Evolutionary conservation across 2,329 filamentous ascomycete genomes (phyloP).

Genomic region (Fusarium anguioides): DNA sequence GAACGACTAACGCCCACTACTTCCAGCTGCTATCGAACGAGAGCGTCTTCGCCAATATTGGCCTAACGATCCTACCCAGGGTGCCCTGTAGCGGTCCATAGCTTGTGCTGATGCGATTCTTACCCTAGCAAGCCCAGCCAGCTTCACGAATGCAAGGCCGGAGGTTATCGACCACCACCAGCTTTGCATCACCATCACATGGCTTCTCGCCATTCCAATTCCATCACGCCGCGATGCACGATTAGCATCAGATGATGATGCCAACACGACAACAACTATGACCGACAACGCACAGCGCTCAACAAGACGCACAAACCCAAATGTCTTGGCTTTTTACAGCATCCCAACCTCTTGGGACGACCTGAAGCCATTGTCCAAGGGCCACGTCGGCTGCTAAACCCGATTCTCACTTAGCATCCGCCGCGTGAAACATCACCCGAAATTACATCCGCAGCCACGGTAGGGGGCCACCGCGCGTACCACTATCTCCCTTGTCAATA

Average conservation of each 20-base stretch:
- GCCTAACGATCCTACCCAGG: slow-evolving; percentile 12
- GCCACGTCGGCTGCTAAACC: slow-evolving; percentile 46
- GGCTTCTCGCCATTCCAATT: slow-evolving; percentile 27
- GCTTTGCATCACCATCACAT: slow-evolving; percentile 8
- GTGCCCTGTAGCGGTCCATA: slow-evolving; percentile 4
- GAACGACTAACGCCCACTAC: slow-evolving; percentile 3
- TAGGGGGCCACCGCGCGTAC: slow-evolving; percentile 34
- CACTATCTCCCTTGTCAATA: slow-evolving; percentile 23
- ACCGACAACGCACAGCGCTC: slow-evolving; percentile 2
- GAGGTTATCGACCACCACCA: slow-evolving; percentile 9
- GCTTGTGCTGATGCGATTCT: slow-evolving; percentile 3
- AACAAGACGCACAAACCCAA: background rate
- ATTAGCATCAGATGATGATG: slow-evolving; percentile 30
- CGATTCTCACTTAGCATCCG: slow-evolving; percentile 33
- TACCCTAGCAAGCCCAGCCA: slow-evolving; percentile 21
- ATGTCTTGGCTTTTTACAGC: slow-evolving; percentile 32
- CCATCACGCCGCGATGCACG: slow-evolving; percentile 28
- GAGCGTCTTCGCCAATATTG: background rate
- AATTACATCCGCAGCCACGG: slow-evolving; percentile 51
- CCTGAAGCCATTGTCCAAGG: slow-evolving; percentile 16
- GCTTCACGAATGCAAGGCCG: slow-evolving; percentile 19
- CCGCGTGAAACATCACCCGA: slow-evolving; percentile 49
- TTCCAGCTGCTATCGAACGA: slow-evolving; percentile 7
- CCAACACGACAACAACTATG: slow-evolving; percentile 3
- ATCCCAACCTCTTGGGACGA: slow-evolving; percentile 33